These are phyloP conservation scores for Staphylotrichum tortipilum DNA, from an alignment of 495 filamentous ascomycete species.

Conservation along the genomic window DNA sequence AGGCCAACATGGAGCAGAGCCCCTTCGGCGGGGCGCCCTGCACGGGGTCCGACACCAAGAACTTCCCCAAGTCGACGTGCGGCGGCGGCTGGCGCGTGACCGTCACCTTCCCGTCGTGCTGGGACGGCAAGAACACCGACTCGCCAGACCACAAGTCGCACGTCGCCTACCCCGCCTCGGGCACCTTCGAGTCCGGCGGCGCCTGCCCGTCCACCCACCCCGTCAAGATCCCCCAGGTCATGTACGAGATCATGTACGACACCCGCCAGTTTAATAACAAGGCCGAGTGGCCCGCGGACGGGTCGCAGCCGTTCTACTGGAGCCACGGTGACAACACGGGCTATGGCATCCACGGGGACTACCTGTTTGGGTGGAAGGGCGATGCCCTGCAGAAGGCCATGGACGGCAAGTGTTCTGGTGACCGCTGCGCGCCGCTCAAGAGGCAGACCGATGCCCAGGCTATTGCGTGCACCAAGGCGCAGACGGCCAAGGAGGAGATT, in stretches of 20 bases:
- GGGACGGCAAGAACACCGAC: slow-evolving; percentile 50
- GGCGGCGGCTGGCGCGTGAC: slow-evolving; percentile 38
- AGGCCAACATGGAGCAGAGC: slow-evolving; percentile 26
- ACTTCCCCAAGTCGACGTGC: slow-evolving; percentile 38
- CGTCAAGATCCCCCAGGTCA: slow-evolving; percentile 38
- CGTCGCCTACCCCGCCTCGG: slow-evolving; percentile 31
- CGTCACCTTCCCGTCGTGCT: slow-evolving; percentile 46
- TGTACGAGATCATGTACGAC: slow-evolving; percentile 44
- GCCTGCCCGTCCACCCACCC: slow-evolving; percentile 41
- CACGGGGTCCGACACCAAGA: slow-evolving; percentile 19
- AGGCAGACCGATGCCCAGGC: slow-evolving; percentile 24
- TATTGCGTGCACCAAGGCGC: slow-evolving; percentile 12
- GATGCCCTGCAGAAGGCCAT: slow-evolving; percentile 37
- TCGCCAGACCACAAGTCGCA: slow-evolving; percentile 46
- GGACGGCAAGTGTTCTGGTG: slow-evolving; percentile 38
- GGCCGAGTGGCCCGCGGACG: slow-evolving; percentile 36
- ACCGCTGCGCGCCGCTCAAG: slow-evolving; percentile 27
- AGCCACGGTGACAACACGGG: slow-evolving; percentile 17
- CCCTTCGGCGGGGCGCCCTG: slow-evolving; percentile 28
- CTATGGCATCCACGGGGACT: slow-evolving; percentile 21
- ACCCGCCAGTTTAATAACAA: slow-evolving; percentile 38
- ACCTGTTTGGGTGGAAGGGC: slow-evolving; percentile 31
- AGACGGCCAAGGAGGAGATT: slow-evolving; percentile 5
- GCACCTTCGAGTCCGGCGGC: slow-evolving; percentile 33
- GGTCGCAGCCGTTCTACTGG: slow-evolving; percentile 16